Conservation (phyloP, 768 basidiomycete genomes). For the Trametes punicea region DNA sequence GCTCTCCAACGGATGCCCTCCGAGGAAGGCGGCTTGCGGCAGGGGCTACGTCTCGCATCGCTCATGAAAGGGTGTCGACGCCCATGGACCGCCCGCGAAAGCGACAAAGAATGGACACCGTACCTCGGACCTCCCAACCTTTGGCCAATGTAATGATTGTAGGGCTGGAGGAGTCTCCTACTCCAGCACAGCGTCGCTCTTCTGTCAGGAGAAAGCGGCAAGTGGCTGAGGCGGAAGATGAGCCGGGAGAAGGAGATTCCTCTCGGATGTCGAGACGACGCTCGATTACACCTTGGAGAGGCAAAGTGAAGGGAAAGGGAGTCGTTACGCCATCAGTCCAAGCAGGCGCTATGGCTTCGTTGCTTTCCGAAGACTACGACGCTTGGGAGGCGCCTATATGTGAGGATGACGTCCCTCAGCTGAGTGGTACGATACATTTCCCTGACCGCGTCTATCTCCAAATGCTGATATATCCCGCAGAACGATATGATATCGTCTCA, state of each 20-base stretch:
- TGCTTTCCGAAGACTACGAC: slow-evolving; percentile 10
- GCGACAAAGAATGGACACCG: neutral
- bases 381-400: slow-evolving; percentile 14
- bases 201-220: neutral
- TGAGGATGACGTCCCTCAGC: neutral
- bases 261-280: too few relatives aligned
- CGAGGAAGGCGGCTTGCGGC: neutral
- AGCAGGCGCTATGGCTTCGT: neutral
- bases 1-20: slow-evolving; percentile 8
- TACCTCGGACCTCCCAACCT: neutral
- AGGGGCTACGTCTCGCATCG: neutral
- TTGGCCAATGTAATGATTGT: neutral
- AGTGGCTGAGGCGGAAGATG: too few relatives aligned
- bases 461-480: neutral
- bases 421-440: neutral
- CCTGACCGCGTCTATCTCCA: too few relatives aligned
- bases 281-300: neutral
- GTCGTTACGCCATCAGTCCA: neutral
- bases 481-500: neutral
- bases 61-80: slow-evolving; percentile 3
- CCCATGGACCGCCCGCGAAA: slow-evolving; percentile 8
- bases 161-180: neutral
- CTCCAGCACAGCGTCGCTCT: neutral
- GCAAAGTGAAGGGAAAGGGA: neutral
- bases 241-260: too few relatives aligned